phyloP scores from a whole-genome alignment of 1,284 basidiomycete species.

The Moesziomyces globuligerus region DNA sequence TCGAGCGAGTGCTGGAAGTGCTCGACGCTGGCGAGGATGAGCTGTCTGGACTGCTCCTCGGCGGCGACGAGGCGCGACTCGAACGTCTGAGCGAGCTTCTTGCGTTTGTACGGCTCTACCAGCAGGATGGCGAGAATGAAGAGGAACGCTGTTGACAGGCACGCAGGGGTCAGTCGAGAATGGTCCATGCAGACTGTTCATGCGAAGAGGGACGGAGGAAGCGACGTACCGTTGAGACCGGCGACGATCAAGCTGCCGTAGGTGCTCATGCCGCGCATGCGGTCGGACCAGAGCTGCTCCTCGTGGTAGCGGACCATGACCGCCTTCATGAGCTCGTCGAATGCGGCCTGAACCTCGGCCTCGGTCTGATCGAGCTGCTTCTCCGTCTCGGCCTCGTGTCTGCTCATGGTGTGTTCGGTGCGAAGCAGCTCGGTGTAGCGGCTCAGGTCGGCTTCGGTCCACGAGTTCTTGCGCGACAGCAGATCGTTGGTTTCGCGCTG shows the following conservation, averaged over 20 bases:
- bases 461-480: constrained; percentile 55
- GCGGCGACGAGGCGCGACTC: constrained; percentile 53
- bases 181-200: too few species aligned
- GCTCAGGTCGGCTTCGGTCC: constrained; percentile 57
- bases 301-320: constrained; percentile 64
- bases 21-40: constrained; percentile 40
- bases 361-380: constrained; percentile 53
- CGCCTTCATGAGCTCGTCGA: constrained; percentile 60
- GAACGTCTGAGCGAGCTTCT: constrained; percentile 63
- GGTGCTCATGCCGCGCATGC: constrained; percentile 55
- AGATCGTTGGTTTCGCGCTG: constrained; percentile 63
- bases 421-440: constrained; percentile 60
- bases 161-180: too few species aligned
- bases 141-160: constrained; percentile 47
- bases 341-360: constrained; percentile 44
- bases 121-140: constrained; percentile 63
- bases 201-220: too few species aligned
- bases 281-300: constrained; percentile 65
- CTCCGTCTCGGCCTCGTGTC: constrained; percentile 45
- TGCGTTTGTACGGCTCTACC: constrained; percentile 66
- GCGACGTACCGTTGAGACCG: constrained; percentile 54
- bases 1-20: constrained; percentile 40
- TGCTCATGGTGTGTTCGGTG: constrained; percentile 54
- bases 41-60: constrained; percentile 43
- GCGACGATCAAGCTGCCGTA: constrained; percentile 59